These are phyloP conservation scores for Anthostomella pinea DNA, from an alignment of 2,329 filamentous ascomycete species.

Conservation along the genomic window DNA sequence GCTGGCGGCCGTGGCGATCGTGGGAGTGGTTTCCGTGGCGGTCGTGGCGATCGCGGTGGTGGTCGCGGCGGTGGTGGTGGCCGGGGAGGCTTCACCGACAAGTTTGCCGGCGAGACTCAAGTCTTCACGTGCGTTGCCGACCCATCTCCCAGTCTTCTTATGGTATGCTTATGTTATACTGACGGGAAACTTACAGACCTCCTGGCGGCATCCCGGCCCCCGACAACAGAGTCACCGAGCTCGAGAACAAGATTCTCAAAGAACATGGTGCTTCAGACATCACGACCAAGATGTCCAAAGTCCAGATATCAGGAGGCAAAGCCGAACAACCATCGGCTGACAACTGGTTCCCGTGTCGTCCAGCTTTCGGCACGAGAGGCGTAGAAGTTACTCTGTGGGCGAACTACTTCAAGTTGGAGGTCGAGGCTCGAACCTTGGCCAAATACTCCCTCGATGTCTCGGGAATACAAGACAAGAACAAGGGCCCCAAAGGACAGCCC, in stretches of 20 bases:
- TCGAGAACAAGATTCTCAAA: constrained; percentile 42
- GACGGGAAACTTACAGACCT: constrained; percentile 11
- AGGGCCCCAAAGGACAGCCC: constrained; percentile 14
- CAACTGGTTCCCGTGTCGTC: constrained; percentile 42
- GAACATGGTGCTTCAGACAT: constrained; percentile 30
- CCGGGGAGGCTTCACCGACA: constrained; percentile 16
- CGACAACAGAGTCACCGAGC: constrained; percentile 30
- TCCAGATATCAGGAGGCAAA: constrained; percentile 25
- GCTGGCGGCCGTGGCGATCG: constrained; percentile 12
- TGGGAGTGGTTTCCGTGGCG: constrained; percentile 25
- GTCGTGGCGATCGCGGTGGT: constrained; percentile 11
- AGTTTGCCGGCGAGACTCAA: constrained; percentile 22
- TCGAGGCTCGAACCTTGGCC: constrained; percentile 37
- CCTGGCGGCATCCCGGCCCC: constrained; percentile 24
- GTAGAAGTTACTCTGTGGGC: constrained; percentile 45
- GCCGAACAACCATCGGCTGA: constrained; percentile 7
- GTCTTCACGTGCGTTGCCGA: constrained; percentile 32
- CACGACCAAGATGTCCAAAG: constrained; percentile 35
- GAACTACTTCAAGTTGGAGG: constrained; percentile 50
- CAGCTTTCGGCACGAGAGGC: constrained; percentile 47
- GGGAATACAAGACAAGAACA: constrained; percentile 8
- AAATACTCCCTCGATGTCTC: constrained; percentile 45
- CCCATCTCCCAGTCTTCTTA: background rate
- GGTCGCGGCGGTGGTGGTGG: constrained; percentile 18
- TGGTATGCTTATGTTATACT: background rate